Evolutionary conservation across 768 basidiomycete genomes (phyloP).

Genomic region (Termitomyces sp.): DNA sequence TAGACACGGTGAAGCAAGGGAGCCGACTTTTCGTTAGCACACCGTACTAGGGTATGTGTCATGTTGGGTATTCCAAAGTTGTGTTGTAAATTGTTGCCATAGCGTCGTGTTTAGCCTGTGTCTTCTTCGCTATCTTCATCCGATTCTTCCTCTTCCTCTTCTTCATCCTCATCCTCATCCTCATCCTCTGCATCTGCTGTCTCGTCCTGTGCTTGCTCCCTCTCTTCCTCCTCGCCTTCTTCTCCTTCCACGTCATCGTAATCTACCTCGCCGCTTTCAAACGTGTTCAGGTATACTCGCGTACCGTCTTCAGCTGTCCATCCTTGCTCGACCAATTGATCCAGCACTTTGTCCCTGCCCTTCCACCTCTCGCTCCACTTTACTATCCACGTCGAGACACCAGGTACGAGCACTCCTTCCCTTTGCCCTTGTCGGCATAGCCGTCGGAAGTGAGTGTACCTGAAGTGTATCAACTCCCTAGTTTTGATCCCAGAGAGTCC

Average conservation of each 20-base stretch:
- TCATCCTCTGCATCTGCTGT: constrained; percentile 11
- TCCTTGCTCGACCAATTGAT: constrained; percentile 37
- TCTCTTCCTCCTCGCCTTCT: constrained; percentile 17
- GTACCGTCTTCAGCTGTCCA: constrained; percentile 24
- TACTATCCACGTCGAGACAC: constrained; percentile 27
- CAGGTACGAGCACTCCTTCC: not conserved
- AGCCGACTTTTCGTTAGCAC: not conserved
- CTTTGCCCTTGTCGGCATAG: not conserved
- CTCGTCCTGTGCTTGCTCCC: constrained; percentile 25
- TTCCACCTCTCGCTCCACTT: constrained; percentile 33
- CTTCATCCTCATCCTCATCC: constrained; percentile 8
- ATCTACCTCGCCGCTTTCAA: constrained; percentile 27
- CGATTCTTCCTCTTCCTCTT: constrained; percentile 19
- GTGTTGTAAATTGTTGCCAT: not conserved
- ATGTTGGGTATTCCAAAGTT: not conserved
- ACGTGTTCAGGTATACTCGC: constrained; percentile 28
- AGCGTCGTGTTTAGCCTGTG: constrained; percentile 7
- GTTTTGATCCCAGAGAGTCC: constrained; percentile 21
- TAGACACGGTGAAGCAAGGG: not conserved
- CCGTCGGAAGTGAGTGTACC: constrained; percentile 10
- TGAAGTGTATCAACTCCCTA: constrained; percentile 18
- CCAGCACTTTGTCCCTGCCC: constrained; percentile 35
- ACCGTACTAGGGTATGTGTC: not conserved
- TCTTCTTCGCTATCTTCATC: constrained; percentile 9
- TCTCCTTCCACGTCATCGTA: constrained; percentile 21